These are phyloP conservation scores for Pyrenula aspistea DNA, from an alignment of 495 filamentous ascomycete genomes.

Conservation along the genomic window DNA sequence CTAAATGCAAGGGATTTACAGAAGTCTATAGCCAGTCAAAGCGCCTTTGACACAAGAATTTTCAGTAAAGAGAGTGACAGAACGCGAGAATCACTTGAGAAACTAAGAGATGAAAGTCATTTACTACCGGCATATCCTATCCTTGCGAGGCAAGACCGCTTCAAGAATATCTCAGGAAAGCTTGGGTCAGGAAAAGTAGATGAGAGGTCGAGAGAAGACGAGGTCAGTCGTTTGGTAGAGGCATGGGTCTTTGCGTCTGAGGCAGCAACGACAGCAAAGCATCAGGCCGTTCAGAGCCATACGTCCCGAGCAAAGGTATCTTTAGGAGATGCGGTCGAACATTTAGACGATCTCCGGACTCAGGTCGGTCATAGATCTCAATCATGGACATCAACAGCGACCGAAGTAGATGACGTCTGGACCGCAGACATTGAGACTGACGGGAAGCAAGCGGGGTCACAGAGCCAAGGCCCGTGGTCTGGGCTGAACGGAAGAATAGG, in stretches of 20 bases:
- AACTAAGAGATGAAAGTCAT: conserved; percentile 56
- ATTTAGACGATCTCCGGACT: background rate
- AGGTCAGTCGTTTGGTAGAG: conserved; percentile 23
- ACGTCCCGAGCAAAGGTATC: conserved; percentile 10
- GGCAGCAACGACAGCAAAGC: conserved; percentile 21
- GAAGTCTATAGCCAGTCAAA: conserved; percentile 50
- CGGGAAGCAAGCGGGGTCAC: conserved; percentile 11
- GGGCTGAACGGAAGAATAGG: conserved; percentile 25
- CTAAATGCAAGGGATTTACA: conserved; percentile 36
- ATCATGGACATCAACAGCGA: conserved; percentile 8
- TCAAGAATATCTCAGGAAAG: conserved; percentile 26
- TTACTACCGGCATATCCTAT: conserved; percentile 51
- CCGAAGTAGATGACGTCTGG: conserved; percentile 23
- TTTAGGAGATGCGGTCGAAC: conserved; percentile 12
- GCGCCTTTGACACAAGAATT: conserved; percentile 44
- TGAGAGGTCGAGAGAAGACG: conserved; percentile 13
- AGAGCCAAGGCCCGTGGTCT: conserved; percentile 25
- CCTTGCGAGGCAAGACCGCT: conserved; percentile 29
- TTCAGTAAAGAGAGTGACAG: conserved; percentile 49
- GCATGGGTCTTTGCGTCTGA: conserved; percentile 39
- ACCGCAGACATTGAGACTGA: conserved; percentile 15
- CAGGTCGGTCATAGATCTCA: background rate
- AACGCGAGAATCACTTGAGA: conserved; percentile 41
- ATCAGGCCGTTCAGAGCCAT: conserved; percentile 13
- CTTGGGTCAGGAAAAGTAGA: conserved; percentile 12